Percentiles rank a stretch among this genome's conserved stretches.
Evolutionary conservation across 768 basidiomycete species (phyloP).

Genomic region (Auricularia heimuer): DNA sequence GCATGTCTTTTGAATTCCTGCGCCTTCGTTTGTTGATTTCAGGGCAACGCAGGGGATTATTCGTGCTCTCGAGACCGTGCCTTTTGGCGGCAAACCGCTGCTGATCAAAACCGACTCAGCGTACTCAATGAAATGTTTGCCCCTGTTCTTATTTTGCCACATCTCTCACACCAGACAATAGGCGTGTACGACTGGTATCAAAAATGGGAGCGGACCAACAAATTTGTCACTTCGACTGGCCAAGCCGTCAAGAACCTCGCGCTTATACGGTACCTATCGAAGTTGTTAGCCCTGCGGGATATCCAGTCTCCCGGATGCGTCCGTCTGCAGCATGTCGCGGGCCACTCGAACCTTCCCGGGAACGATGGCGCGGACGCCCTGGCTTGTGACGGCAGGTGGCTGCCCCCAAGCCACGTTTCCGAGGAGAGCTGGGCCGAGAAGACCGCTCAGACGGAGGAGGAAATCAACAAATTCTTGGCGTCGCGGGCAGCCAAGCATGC

Average conservation of each 20-base stretch:
- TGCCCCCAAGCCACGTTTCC: slow-evolving; percentile 14
- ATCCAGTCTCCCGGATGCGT: slow-evolving; percentile 35
- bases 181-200: too few species aligned
- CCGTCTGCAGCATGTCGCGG: slow-evolving; percentile 61
- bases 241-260: too few species aligned
- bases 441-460: too few species aligned
- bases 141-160: neutral
- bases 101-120: slow-evolving; percentile 79
- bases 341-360: slow-evolving; percentile 65
- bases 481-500: too few species aligned
- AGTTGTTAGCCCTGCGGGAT: too few species aligned
- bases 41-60: slow-evolving; percentile 57
- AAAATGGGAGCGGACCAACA: too few species aligned
- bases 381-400: slow-evolving; percentile 48
- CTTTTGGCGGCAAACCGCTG: slow-evolving; percentile 42
- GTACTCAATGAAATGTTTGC: slow-evolving; percentile 70
- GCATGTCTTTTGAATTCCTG: neutral
- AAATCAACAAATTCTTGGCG: neutral
- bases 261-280: too few species aligned
- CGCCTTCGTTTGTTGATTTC: neutral
- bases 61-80: slow-evolving; percentile 69
- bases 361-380: slow-evolving; percentile 81
- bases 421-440: too few species aligned
- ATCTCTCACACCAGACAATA: too few species aligned
- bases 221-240: too few species aligned